Percentiles rank a stretch among this genome's conserved stretches.
phyloP scores from a whole-genome alignment of 192 early-diverging fungal species.

The Gamsiella multidivaricata region DNA sequence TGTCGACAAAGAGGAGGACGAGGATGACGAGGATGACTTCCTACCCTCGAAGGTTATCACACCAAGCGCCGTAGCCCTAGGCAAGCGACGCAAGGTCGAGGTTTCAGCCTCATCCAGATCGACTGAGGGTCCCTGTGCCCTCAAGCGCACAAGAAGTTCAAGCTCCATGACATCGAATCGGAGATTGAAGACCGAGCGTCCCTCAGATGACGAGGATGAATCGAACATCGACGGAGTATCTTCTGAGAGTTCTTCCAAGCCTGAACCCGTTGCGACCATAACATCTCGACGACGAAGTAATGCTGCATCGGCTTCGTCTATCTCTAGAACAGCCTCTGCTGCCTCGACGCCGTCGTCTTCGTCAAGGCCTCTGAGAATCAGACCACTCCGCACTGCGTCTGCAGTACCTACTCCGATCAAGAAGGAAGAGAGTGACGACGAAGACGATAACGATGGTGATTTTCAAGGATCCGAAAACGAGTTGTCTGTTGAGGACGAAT shows the following conservation, averaged over 20 bases:
- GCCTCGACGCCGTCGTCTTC: too few species aligned
- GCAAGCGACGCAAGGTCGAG: conserved; percentile 34
- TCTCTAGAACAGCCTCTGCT: conserved; percentile 13
- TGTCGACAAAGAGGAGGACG: not conserved
- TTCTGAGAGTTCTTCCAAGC: not conserved
- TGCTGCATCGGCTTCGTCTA: not conserved
- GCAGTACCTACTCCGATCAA: too few species aligned
- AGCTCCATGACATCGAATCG: not conserved
- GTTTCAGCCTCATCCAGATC: not conserved
- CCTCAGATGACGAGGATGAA: conserved; percentile 1
- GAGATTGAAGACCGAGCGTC: not conserved
- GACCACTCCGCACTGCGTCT: too few species aligned
- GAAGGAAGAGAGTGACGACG: conserved; percentile 18
- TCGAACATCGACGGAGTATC: not conserved
- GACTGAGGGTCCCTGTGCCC: not conserved
- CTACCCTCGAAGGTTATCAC: conserved; percentile 23
- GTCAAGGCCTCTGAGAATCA: too few species aligned
- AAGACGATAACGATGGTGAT: conserved; percentile 3
- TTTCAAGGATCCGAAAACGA: conserved; percentile 4
- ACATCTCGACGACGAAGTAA: not conserved
- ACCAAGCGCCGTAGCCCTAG: conserved; percentile 30
- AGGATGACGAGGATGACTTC: conserved; percentile 30
- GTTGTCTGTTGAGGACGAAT: conserved; percentile 2
- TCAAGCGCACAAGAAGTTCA: conserved; percentile 37
- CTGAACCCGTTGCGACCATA: not conserved